These are phyloP conservation scores for Leucosporidium creatinivorum DNA, from an alignment of 768 basidiomycete genomes.

Conservation along the genomic window DNA sequence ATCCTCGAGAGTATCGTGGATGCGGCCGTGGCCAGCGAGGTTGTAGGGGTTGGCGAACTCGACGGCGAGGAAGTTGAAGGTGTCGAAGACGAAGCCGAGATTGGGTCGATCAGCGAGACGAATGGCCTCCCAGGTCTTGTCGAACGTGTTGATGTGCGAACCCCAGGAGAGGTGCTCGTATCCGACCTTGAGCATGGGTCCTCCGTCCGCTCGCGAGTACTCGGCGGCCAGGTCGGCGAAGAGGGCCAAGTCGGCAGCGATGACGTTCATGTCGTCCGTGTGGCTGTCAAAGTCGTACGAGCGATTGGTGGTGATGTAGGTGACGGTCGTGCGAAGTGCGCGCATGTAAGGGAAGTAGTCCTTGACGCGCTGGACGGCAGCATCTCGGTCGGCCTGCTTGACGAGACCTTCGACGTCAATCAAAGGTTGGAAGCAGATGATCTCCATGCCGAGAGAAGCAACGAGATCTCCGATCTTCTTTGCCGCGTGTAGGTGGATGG, in stretches of 20 bases:
- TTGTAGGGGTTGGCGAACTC: constrained; percentile 43
- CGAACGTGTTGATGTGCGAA: constrained; percentile 33
- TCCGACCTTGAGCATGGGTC: constrained; percentile 37
- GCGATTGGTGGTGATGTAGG: constrained; percentile 12
- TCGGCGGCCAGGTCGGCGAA: constrained; percentile 36
- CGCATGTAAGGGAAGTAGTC: constrained; percentile 14
- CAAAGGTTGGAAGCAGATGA: constrained; percentile 13
- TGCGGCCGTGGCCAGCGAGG: constrained; percentile 35
- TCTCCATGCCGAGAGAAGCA: constrained; percentile 13
- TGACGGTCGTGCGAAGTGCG: not conserved
- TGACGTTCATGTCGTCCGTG: constrained; percentile 4
- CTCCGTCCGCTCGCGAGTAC: constrained; percentile 11
- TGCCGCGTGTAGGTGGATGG: constrained; percentile 1
- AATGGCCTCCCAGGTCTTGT: constrained; percentile 41
- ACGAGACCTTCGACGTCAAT: constrained; percentile 16
- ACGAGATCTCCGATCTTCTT: constrained; percentile 11
- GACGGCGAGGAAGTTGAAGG: constrained; percentile 41
- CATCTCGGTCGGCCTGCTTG: not conserved
- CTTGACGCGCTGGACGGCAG: constrained; percentile 10
- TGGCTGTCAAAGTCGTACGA: not conserved
- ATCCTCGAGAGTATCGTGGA: constrained; percentile 18
- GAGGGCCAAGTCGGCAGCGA: constrained; percentile 27
- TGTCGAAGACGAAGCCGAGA: constrained; percentile 42
- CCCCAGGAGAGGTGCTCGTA: constrained; percentile 45
- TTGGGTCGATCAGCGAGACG: constrained; percentile 40